phyloP scores from a whole-genome alignment of 768 basidiomycete genomes.

The Suillus weaverae region DNA sequence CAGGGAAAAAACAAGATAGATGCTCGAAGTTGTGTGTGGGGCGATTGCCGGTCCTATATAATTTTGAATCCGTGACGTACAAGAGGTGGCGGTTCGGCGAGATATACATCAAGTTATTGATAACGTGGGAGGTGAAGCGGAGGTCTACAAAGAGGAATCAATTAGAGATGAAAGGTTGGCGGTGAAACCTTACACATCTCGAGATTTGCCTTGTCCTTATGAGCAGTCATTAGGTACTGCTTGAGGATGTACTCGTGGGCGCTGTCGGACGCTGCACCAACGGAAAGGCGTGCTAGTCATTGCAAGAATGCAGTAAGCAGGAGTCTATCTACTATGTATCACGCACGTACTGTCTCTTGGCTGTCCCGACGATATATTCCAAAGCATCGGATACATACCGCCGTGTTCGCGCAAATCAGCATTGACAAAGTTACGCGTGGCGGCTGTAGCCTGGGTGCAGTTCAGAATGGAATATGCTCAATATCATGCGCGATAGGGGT shows the following conservation, averaged over 20 bases:
- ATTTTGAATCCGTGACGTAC: conserved; percentile 60
- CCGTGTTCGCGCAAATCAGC: conserved; percentile 47
- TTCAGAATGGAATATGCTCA: neutral
- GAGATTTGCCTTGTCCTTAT: conserved; percentile 57
- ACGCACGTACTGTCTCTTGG: conserved; percentile 48
- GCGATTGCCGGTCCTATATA: conserved; percentile 26
- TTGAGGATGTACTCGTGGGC: conserved; percentile 79
- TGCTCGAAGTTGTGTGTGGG: conserved; percentile 65
- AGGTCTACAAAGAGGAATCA: conserved; percentile 44
- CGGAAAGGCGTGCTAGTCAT: conserved; percentile 46
- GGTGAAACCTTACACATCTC: conserved; percentile 58
- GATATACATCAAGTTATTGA: conserved; percentile 65
- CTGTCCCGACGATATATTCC: conserved; percentile 50
- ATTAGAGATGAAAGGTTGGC: neutral
- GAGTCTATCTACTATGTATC: neutral
- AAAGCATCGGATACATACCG: conserved; percentile 65
- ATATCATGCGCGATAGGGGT: neutral
- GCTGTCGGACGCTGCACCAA: conserved; percentile 71
- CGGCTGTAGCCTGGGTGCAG: conserved; percentile 41
- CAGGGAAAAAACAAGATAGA: conserved; percentile 76
- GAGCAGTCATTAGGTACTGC: conserved; percentile 65
- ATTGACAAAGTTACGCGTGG: conserved; percentile 48
- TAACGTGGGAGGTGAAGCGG: conserved; percentile 58
- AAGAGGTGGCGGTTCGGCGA: conserved; percentile 64
- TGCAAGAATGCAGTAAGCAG: conserved; percentile 4